These are phyloP conservation scores for Stagonosporopsis rhizophila DNA, from an alignment of 2,329 filamentous ascomycete genomes.

Conservation along the genomic window DNA sequence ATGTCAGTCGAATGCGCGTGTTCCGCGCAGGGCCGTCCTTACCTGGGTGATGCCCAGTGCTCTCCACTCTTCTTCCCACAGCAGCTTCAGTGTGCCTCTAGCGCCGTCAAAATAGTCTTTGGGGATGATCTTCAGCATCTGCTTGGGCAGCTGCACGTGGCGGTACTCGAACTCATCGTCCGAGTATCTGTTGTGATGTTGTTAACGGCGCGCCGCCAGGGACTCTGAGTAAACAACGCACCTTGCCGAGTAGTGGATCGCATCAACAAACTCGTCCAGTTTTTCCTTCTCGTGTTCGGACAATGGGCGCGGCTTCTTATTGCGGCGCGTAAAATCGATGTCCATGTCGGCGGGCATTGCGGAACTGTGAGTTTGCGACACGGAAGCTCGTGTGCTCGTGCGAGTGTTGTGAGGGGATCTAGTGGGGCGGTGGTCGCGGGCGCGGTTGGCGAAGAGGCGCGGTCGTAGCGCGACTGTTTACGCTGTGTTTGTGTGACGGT, in stretches of 20 bases:
- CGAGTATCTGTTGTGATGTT: slow-evolving; percentile 72
- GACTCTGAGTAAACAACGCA: slow-evolving; percentile 55
- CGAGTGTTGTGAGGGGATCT: slow-evolving; percentile 26
- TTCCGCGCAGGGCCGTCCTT: slow-evolving; percentile 24
- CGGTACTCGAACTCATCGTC: slow-evolving; percentile 95
- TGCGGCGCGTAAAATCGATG: slow-evolving; percentile 85
- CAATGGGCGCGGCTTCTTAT: slow-evolving; percentile 81
- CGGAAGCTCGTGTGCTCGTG: slow-evolving; percentile 42
- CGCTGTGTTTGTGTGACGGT: slow-evolving; percentile 17
- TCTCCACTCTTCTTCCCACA: slow-evolving; percentile 99
- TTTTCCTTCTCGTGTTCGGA: slow-evolving; percentile 81
- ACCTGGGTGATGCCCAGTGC: slow-evolving; percentile 97
- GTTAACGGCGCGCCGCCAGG: slow-evolving; percentile 30
- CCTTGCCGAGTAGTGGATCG: slow-evolving; percentile 95
- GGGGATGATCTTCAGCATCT: slow-evolving; percentile 97
- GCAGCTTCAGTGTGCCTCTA: slow-evolving; percentile 90
- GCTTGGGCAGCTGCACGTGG: slow-evolving; percentile 95
- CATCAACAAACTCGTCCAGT: slow-evolving; percentile 89
- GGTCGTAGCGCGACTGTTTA: slow-evolving; percentile 9
- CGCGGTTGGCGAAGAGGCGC: slow-evolving; percentile 8
- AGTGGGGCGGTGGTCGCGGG: slow-evolving; percentile 25
- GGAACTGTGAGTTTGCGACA: slow-evolving; percentile 11
- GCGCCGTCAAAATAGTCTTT: slow-evolving; percentile 89
- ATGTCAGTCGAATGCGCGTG: slow-evolving; percentile 18
- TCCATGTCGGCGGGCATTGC: slow-evolving; percentile 55